Evolutionary conservation across 768 basidiomycete species (phyloP), one percentile per base, ranked within the genome.

Genomic region (Naganishia onofrii): DNA sequence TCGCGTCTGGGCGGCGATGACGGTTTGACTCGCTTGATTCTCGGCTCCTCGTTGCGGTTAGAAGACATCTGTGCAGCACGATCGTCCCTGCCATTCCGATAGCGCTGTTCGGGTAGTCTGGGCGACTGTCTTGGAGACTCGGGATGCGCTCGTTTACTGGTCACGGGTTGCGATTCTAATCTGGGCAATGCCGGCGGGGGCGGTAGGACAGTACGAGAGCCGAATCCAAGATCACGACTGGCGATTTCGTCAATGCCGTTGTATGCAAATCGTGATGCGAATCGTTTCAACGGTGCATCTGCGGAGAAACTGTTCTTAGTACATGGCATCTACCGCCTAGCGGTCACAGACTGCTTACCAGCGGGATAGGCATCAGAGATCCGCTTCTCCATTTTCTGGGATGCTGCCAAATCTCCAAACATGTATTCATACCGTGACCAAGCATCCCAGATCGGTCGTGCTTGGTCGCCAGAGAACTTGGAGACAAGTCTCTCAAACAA

Each of bases 401-500:
- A 87, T 1, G 91, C 89, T 52, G 90, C 88, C 42, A 94, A 84
- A 80, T 94, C 92, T n/a, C 92, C 92, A 76, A 90, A 97, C 76
- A 91, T 89, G 82, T 93, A 97, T 80, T 96, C 92, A 82, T 95
- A 95, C 67, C 89, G 85, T 4, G 93, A 89, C 96, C 94, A 98
- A 53, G 91, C 87, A 77, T 96, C 93, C 94, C 94, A 99, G 21
- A 98, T 84, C 0, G 90, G 88, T 42, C 90, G 85, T 19, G 92
- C 91, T 51, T 87, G 86, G 54, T 91, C 90, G 9, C 90, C 83
- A 13, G 89, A 81, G 79, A 96, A 92, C 4, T 86, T 89, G 19
- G 85, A 80, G 29, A 95, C 90, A 8, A 91, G 88, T 31, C 91
- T 87, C 78, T 99, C 95, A 77, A 99, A 99, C 31, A 98, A 83